These are phyloP conservation scores for Aspergillus wentii DNA, from an alignment of 495 filamentous ascomycete species.

Conservation along the genomic window DNA sequence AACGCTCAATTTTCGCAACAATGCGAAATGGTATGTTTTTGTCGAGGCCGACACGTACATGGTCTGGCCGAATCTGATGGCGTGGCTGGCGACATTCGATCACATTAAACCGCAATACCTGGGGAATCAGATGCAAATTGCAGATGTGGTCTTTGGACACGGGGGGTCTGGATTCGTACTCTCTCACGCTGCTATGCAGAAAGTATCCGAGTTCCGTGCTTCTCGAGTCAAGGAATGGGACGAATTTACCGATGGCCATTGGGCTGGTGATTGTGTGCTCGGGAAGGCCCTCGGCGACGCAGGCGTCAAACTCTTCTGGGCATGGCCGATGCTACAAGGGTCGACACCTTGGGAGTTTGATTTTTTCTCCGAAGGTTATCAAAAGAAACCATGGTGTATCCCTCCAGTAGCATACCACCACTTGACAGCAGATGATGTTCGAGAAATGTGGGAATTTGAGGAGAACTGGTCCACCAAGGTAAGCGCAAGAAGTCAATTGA, in stretches of 20 bases:
- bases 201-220: slow-evolving; percentile 15
- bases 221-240: slow-evolving; percentile 21
- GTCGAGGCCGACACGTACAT: slow-evolving; percentile 65
- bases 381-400: slow-evolving; percentile 43
- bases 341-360: slow-evolving; percentile 34
- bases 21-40: slow-evolving; percentile 62
- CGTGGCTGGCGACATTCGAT: slow-evolving; percentile 49
- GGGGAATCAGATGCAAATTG: slow-evolving; percentile 47
- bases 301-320: slow-evolving; percentile 26
- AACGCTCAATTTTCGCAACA: slow-evolving; percentile 44
- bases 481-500: not conserved
- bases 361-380: slow-evolving; percentile 27
- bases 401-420: slow-evolving; percentile 46
- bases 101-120: slow-evolving; percentile 46
- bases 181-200: slow-evolving; percentile 26
- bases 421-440: slow-evolving; percentile 34
- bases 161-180: slow-evolving; percentile 63
- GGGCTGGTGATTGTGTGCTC: slow-evolving; percentile 43
- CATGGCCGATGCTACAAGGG: slow-evolving; percentile 32
- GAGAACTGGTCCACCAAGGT: slow-evolving; percentile 33
- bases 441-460: slow-evolving; percentile 34
- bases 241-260: slow-evolving; percentile 20
- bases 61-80: slow-evolving; percentile 57
- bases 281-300: slow-evolving; percentile 35
- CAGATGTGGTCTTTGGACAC: slow-evolving; percentile 51